Evolutionary conservation across 129 eudicot species (phyloP).

Genomic region (Pulicaria dysenterica): DNA sequence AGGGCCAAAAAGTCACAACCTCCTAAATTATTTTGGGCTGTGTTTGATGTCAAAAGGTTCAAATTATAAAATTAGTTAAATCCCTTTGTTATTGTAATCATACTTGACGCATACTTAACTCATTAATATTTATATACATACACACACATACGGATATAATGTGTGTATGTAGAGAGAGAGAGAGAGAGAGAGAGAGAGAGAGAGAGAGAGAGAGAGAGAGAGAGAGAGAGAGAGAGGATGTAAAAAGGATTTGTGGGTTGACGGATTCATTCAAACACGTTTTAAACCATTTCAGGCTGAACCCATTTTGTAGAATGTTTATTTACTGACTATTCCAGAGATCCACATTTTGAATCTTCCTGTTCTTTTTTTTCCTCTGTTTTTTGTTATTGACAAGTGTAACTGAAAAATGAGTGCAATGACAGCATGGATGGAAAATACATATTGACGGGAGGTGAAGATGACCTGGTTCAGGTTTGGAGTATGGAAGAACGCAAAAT

Average conservation of each 20-base stretch:
- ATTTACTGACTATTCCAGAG: not conserved
- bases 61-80: not conserved
- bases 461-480: slow-evolving; percentile 98
- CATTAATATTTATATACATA: too few relatives aligned
- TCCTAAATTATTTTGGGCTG: not conserved
- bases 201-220: not conserved
- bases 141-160: too few relatives aligned
- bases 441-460: slow-evolving; percentile 93
- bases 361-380: not conserved
- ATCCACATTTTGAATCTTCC: too few relatives aligned
- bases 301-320: not conserved
- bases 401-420: slow-evolving; percentile 34
- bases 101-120: too few relatives aligned
- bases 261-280: too few relatives aligned
- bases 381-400: slow-evolving; percentile 10
- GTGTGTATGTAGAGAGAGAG: too few relatives aligned
- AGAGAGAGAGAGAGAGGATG: not conserved
- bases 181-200: not conserved
- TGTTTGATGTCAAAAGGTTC: not conserved
- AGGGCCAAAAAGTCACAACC: not conserved
- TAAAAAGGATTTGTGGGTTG: not conserved
- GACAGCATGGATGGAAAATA: slow-evolving; percentile 94
- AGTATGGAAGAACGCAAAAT: slow-evolving; percentile 93
- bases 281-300: not conserved
- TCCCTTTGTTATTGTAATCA: too few relatives aligned